These are phyloP conservation scores for Chlorella ohadii DNA, from an alignment of 139 green algal species.

Conservation along the genomic window DNA sequence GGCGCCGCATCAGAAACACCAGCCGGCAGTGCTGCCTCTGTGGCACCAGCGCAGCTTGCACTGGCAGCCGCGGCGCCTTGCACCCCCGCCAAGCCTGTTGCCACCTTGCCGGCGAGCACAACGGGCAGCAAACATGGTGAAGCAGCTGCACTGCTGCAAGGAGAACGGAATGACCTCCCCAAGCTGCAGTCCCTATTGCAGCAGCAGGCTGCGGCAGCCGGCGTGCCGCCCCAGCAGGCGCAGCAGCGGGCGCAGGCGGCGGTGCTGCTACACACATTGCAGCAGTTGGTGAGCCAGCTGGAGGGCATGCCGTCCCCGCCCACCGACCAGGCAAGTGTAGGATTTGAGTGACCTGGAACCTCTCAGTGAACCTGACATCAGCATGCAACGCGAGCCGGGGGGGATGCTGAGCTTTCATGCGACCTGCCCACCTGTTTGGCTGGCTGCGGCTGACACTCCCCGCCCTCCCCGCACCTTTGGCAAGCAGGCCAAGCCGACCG, in stretches of 20 bases:
- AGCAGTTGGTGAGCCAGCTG: constrained; percentile 60
- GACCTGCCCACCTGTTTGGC: too few species aligned
- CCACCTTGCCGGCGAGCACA: neutral
- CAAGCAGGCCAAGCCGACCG: constrained; percentile 26
- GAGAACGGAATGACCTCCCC: neutral
- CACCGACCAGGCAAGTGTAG: constrained; percentile 31
- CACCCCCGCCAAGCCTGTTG: neutral
- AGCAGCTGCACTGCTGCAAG: neutral
- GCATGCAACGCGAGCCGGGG: too few species aligned
- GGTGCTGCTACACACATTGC: constrained; percentile 42
- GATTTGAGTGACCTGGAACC: too few species aligned
- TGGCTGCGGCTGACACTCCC: neutral
- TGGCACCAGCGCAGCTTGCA: too few species aligned
- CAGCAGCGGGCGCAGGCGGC: constrained; percentile 65
- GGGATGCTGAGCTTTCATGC: too few species aligned
- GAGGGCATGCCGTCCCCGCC: constrained; percentile 54
- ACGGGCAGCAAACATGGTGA: neutral
- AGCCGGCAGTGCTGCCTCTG: neutral
- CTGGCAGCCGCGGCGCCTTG: neutral
- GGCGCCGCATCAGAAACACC: too few species aligned
- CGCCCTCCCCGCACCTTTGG: neutral
- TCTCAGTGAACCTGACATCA: too few species aligned
- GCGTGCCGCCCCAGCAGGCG: neutral
- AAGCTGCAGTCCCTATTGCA: neutral
- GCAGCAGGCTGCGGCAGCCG: neutral